Conservation (phyloP, 1,139 yeast genomes). For the Yamadazyma atmosphaerica region DNA sequence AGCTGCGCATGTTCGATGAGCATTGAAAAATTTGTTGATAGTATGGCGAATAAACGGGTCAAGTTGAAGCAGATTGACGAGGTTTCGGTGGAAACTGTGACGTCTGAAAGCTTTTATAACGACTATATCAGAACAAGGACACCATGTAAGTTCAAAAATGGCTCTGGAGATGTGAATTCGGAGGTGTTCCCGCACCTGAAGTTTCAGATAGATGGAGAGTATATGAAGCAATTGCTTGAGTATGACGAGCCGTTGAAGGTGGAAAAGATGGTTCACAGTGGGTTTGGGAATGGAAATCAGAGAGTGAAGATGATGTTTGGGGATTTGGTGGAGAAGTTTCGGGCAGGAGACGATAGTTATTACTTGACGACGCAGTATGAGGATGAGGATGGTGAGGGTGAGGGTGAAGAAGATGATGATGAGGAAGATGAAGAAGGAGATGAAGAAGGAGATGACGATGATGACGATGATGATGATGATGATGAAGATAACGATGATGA, state of each 20-base stretch:
- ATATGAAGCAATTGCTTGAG: constrained; percentile 8
- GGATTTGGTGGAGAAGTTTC: constrained; percentile 45
- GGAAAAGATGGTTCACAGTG: constrained; percentile 55
- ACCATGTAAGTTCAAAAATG: constrained; percentile 37
- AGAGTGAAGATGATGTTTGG: constrained; percentile 49
- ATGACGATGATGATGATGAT: constrained; percentile 6
- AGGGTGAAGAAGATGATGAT: constrained; percentile 20
- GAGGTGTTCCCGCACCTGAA: constrained; percentile 15
- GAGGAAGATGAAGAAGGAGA: constrained; percentile 17
- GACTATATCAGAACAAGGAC: constrained; percentile 31
- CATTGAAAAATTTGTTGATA: too few species aligned
- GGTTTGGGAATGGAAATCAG: constrained; percentile 64
- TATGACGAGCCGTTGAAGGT: constrained; percentile 46
- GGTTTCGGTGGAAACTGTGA: constrained; percentile 1
- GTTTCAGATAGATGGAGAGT: not conserved
- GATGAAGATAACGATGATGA: too few species aligned
- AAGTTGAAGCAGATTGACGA: constrained; percentile 7
- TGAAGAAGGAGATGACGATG: constrained; percentile 11
- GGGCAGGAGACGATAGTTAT: constrained; percentile 36
- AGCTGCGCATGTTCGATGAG: too few species aligned
- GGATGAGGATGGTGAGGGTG: constrained; percentile 27
- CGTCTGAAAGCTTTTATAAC: constrained; percentile 22
- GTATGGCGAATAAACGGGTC: not conserved
- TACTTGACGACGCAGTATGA: constrained; percentile 71
- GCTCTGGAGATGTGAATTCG: constrained; percentile 24